Percentiles rank a stretch among this genome's conserved stretches.
Evolutionary conservation across 2,329 filamentous ascomycete species (phyloP).

Genomic region (Clonostachys rosea): DNA sequence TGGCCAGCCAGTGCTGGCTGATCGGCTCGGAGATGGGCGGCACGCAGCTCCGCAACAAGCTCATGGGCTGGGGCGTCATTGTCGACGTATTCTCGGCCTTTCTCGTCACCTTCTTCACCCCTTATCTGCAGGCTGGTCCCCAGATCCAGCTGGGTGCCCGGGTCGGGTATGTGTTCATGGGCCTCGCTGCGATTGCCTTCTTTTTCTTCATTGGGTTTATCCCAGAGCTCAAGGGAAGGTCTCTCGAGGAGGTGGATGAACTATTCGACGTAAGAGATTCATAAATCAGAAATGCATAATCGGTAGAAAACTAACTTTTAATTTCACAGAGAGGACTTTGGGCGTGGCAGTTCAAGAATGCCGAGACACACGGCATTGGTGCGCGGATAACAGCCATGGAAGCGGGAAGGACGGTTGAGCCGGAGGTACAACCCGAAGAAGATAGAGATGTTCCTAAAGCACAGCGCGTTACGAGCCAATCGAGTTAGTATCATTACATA

Average conservation of each 20-base stretch:
- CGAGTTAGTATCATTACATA: too few species aligned
- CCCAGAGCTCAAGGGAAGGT: slow-evolving; percentile 13
- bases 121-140: slow-evolving; percentile 9
- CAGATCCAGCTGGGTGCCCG: slow-evolving; percentile 6
- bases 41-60: slow-evolving; percentile 3
- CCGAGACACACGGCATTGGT: slow-evolving; percentile 1
- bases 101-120: slow-evolving; percentile 10
- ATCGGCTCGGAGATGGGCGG: slow-evolving; percentile 2
- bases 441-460: neutral
- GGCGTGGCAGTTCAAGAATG: slow-evolving; percentile 2
- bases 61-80: slow-evolving; percentile 2
- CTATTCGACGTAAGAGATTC: slow-evolving; percentile 8
- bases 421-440: neutral
- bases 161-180: slow-evolving; percentile 10
- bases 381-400: slow-evolving; percentile 1
- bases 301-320: too few species aligned
- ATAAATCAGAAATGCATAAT: too few species aligned
- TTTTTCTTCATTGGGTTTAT: slow-evolving; percentile 9
- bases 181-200: slow-evolving; percentile 6
- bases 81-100: slow-evolving; percentile 10
- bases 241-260: slow-evolving; percentile 15
- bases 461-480: too few species aligned
- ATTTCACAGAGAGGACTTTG: slow-evolving; percentile 1
- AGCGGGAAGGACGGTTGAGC: neutral
- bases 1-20: slow-evolving; percentile 4